Evolutionary conservation across 2,329 filamentous ascomycete genomes (phyloP).

Genomic region (Metarhizium guizhouense): DNA sequence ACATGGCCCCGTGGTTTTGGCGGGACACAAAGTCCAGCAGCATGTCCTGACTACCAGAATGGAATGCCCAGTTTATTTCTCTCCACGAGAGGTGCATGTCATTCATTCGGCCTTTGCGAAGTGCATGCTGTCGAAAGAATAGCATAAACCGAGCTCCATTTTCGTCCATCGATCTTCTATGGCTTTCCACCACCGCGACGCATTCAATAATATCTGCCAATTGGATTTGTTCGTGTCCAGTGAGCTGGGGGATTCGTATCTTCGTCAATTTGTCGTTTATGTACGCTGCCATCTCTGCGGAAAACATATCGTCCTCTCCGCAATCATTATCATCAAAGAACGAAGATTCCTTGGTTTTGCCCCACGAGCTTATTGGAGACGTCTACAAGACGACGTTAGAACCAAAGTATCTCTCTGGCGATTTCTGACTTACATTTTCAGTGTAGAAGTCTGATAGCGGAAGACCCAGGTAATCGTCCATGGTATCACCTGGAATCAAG

Average conservation of each 20-base stretch:
- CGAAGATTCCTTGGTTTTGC: slow-evolving; percentile 22
- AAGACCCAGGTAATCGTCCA: slow-evolving; percentile 70
- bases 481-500: slow-evolving; percentile 67
- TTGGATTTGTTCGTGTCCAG: slow-evolving; percentile 78
- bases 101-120: slow-evolving; percentile 56
- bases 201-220: slow-evolving; percentile 80
- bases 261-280: slow-evolving; percentile 72
- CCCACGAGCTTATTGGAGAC: slow-evolving; percentile 5
- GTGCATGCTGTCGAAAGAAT: slow-evolving; percentile 73
- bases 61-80: slow-evolving; percentile 79
- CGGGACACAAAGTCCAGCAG: slow-evolving; percentile 72
- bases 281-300: slow-evolving; percentile 57
- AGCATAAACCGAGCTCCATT: slow-evolving; percentile 83
- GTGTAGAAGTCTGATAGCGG: slow-evolving; percentile 4
- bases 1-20: slow-evolving; percentile 69
- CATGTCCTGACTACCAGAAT: slow-evolving; percentile 82
- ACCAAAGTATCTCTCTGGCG: background rate
- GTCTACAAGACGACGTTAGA: background rate
- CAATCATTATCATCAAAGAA: slow-evolving; percentile 32
- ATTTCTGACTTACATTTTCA: slow-evolving; percentile 2
- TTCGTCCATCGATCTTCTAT: slow-evolving; percentile 81
- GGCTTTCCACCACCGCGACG: slow-evolving; percentile 72
- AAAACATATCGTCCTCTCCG: slow-evolving; percentile 55
- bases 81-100: slow-evolving; percentile 63
- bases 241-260: slow-evolving; percentile 69